These are phyloP conservation scores for Diaporthe vaccinii DNA, from an alignment of 2,329 filamentous ascomycete species.

Conservation along the genomic window DNA sequence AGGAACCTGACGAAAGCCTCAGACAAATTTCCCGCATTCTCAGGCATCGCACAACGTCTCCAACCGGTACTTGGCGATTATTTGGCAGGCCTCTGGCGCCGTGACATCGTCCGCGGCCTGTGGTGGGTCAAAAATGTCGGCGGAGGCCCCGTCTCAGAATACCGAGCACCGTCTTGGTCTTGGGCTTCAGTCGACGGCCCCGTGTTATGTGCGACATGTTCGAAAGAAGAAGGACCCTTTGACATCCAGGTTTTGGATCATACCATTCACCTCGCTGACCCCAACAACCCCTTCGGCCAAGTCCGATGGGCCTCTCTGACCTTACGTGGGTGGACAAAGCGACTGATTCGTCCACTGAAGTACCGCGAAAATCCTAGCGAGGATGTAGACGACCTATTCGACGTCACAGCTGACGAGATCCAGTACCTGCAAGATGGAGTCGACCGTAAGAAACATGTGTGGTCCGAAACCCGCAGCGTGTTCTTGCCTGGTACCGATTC, in stretches of 20 bases:
- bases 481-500: background rate
- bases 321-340: background rate
- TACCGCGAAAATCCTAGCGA: background rate
- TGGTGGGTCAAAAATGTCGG: background rate
- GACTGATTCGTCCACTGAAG: background rate
- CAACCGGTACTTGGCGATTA: background rate
- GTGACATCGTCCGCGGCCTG: background rate
- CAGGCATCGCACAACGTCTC: background rate
- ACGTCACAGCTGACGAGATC: background rate
- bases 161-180: slow-evolving; percentile 18
- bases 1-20: background rate
- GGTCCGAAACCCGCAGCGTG: background rate
- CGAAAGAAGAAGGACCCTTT: background rate
- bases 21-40: slow-evolving; percentile 2
- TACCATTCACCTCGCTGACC: background rate
- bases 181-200: slow-evolving; percentile 1
- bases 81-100: slow-evolving; percentile 14
- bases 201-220: background rate
- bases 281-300: background rate
- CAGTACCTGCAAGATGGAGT: background rate
- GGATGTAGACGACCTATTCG: background rate
- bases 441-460: background rate
- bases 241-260: background rate
- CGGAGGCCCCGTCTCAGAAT: background rate
- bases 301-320: background rate